Base-by-base conservation (phyloP, 129 eudicot species). In the Ambrosia trifida region DNA sequence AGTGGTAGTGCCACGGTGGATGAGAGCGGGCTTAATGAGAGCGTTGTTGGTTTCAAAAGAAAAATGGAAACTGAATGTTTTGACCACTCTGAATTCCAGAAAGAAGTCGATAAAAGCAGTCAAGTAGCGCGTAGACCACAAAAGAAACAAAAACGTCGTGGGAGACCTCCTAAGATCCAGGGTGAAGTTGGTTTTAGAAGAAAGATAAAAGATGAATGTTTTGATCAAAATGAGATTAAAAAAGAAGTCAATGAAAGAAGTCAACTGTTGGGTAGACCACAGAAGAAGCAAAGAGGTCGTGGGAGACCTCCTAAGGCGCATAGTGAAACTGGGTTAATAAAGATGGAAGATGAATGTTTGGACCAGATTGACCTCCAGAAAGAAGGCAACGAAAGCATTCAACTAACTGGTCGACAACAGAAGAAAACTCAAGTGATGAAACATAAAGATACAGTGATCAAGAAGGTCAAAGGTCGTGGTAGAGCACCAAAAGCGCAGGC, bases 221-320 rank as follows among this genome's bases (percentile, higher is more conserved):
- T 85, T n/a, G 80, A 66, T 36, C 63, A 30, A 72, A 67, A 57
- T 46, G 79, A 67, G 49, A 17, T 76, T 44, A 72, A 61, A 14
- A 51, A 54, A 38, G 45, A 54, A 49, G 72, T 33, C 13, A 53
- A 45, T 46, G 69, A 51, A 49, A 75, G 13, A 7, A 53, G 50
- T 53, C 46, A 54, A 47, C 10, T 5, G 28, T 2, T 11, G 19
- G 66, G 82, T 4, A 70, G 52, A 67, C 68, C 45, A 10, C 38
- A 57, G 67, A 74, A 72, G 70, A 76, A 79, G 28, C 62, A 67
- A 60, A 82, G 78, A 71, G 71, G 73, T 20, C 85, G 69, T 12
- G 90, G 90, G 72, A 82, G 93, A 79, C 90, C 93, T 40, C 88
- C 83, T 47, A 89, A 82, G 82, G 33, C 43, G 51, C 79, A 61